Conservation (phyloP, 2,329 filamentous ascomycete species). For the Beauveria medogensis region DNA sequence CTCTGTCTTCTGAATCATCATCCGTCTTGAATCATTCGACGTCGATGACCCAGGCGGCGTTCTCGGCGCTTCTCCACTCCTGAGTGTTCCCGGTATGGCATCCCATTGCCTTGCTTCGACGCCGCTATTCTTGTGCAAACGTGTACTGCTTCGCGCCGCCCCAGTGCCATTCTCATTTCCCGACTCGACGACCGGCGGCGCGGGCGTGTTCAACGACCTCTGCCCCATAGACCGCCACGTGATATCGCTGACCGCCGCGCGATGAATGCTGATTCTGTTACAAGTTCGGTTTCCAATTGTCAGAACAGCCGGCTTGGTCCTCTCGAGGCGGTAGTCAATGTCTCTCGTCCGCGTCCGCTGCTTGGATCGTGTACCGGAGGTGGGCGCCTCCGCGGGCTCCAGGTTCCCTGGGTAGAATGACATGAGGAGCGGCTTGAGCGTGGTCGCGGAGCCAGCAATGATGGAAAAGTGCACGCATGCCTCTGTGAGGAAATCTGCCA, state of each 20-base stretch:
- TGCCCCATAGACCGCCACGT: not conserved
- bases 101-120: not conserved
- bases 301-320: not conserved
- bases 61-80: not conserved
- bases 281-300: not conserved
- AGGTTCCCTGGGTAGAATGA: not conserved
- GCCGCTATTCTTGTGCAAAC: not conserved
- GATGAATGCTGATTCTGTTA: not conserved
- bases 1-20: not conserved
- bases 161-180: not conserved
- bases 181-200: no score
- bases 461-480: conserved; percentile 2
- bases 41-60: not conserved
- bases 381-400: not conserved
- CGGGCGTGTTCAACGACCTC: not conserved
- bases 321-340: not conserved
- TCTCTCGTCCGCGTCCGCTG: not conserved
- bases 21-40: not conserved
- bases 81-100: not conserved
- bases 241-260: not conserved
- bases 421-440: conserved; percentile 4
- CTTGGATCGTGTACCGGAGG: not conserved
- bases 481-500: conserved; percentile 4
- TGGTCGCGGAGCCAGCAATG: not conserved
- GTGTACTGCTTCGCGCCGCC: not conserved